A percentile compares a stretch with the other conserved stretches of the same genome.
Conservation (phyloP, 768 basidiomycete genomes). For the Boletus rubroflammeus region DNA sequence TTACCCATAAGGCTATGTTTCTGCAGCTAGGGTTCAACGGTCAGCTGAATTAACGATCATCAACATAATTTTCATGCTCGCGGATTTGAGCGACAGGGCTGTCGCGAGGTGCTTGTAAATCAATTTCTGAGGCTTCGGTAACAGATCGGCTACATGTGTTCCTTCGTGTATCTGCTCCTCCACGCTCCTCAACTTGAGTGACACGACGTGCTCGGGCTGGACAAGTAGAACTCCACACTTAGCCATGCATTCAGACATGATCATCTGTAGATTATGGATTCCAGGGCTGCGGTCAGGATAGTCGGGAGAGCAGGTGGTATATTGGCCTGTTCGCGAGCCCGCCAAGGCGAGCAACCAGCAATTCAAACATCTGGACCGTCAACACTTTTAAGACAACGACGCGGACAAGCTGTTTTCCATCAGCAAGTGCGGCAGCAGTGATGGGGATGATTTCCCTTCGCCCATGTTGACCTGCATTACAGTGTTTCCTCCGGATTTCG, state of each 20-base stretch:
- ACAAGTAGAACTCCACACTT: slow-evolving; percentile 6
- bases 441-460: slow-evolving; percentile 28
- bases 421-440: slow-evolving; percentile 36
- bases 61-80: too few species aligned
- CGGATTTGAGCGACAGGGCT: too few species aligned
- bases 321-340: too few species aligned
- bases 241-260: too few species aligned
- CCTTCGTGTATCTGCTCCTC: slow-evolving; percentile 23
- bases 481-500: slow-evolving; percentile 32
- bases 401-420: slow-evolving; percentile 36
- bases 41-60: too few species aligned
- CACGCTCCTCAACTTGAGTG: slow-evolving; percentile 42
- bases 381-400: not conserved
- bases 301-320: too few species aligned
- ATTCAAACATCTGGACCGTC: slow-evolving; percentile 26
- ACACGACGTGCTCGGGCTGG: slow-evolving; percentile 49
- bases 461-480: slow-evolving; percentile 1
- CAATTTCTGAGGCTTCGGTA: slow-evolving; percentile 10
- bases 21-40: too few species aligned
- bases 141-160: not conserved
- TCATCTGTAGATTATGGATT: too few species aligned
- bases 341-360: slow-evolving; percentile 24
- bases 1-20: too few species aligned
- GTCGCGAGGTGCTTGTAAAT: too few species aligned
- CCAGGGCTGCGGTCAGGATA: too few species aligned